Evolutionary conservation across 352 stramenopile species (phyloP), one percentile per base, ranked within the genome.

Genomic region (Pythium sp.): DNA sequence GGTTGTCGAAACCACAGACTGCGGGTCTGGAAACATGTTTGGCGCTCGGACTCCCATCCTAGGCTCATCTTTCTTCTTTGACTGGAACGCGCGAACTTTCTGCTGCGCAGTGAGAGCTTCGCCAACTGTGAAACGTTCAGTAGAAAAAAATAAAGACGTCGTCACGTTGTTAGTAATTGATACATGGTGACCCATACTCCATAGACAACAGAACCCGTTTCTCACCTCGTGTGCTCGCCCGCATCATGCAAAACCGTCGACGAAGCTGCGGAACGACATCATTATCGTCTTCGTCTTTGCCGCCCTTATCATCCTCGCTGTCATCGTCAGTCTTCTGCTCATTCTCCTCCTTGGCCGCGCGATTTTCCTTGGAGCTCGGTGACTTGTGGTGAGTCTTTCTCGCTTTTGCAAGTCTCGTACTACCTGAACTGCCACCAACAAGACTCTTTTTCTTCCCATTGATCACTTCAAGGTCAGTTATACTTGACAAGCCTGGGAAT

Each of bases 171-270:
- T 49, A 49, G 15, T 15, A 49, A n/a, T 15, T 8, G 15, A 20
- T n/a, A 46, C 12, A 46, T 46, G 38, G 11, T 20, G 20, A 46
- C 4, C 38, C 12, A 12, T 46, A 5, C 7, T 20, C 15, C 14
- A 3, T 49, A 22, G 41, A 5, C 15, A 22, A 49, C 6, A 58
- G 3, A 58, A 38, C 2, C 5, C 7, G 20, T 12, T 30, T 22
- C 58, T 66, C 60, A 81, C 75, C 77, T 72, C 71, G 62, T 58
- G 72, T 64, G 22, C 62, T 69, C 32, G 69, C 69, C 56, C 75
- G 71, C 73, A 85, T 81, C 61, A 76, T 60, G 58, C 73, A 77
- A 51, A 72, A 75, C 8, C 49, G 75, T 24, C 71, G 71, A 28
- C 55, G 64, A 24, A 55, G 24, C 36, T 64, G 60, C 22, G 65